Evolutionary conservation across 192 early-diverging fungal genomes (phyloP), one percentile per base, ranked within the genome.

Genomic region (Thamnidium elegans): DNA sequence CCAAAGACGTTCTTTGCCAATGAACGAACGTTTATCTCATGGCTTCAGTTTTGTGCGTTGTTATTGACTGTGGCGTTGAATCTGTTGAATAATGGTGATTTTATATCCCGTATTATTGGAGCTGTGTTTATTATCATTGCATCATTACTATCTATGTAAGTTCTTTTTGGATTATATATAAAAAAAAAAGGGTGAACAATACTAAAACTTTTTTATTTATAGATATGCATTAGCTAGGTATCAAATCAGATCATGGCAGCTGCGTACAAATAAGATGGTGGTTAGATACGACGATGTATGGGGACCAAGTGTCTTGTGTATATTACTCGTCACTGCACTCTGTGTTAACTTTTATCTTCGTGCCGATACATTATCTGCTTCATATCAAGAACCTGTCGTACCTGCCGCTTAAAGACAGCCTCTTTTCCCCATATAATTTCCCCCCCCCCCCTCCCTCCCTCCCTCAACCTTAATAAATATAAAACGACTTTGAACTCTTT

Each of bases 1-100:
- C 90, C 93, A 23, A 94, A 94, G 77, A 86, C 89, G 4, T 93
- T 87, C 48, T 90, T 94, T 73, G 92, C 92, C 11, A 94, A 94
- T 65, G 93, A 94, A 66, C 81, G 93, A 23, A 93, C 92, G 0
- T 94, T 94, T 77, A 77, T 94, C 23, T 80, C 84, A 7, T 94
- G 93, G 93, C 73, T 92, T 68, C 84, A 90, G 56, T 90, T 88
- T 81, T 86, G 83, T 65, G 86, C 89, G 14, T 70, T 90, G 17
- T 67, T 94, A n/a, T 80, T 85, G 6, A 82, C 84, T 20, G 78
- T 92, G n/a, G 82, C 90, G 8, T 71, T 94, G n/a, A 84, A 80
- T 23, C 79, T 94, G 10, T 79, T 91, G 45, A 94, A 92, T 71
- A 84, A 86, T 73, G 88, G 88, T 44, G 88, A 88, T 63, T 60